phyloP scores from a whole-genome alignment of 176 grass and related monocot genomes.

The Bonia amplexicaulis region DNA sequence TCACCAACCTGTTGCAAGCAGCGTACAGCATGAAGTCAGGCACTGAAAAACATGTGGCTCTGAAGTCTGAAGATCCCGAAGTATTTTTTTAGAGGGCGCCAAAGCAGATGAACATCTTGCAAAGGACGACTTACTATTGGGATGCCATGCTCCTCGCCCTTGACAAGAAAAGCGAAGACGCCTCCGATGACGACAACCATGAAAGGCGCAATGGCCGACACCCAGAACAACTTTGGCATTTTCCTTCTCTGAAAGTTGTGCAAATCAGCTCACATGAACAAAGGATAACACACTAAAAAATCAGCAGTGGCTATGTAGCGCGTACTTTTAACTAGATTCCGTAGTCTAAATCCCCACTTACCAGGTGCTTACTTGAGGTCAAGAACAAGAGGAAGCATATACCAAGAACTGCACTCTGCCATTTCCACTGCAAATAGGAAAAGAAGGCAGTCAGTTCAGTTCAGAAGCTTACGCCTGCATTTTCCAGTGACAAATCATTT shows the following conservation, averaged over 20 bases:
- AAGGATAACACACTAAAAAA: not conserved
- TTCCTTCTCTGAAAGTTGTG: conserved; percentile 61
- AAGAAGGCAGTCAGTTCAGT: conserved; percentile 15
- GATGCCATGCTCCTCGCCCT: conserved; percentile 81
- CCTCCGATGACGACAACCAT: conserved; percentile 74
- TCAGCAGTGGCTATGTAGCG: not conserved
- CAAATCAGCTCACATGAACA: not conserved
- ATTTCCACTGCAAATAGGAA: conserved; percentile 67
- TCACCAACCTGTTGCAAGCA: conserved; percentile 62
- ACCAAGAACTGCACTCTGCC: conserved; percentile 81
- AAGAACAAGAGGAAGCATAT: conserved; percentile 69
- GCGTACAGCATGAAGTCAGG: not conserved
- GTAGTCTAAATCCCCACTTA: conserved; percentile 35
- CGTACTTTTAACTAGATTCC: not conserved
- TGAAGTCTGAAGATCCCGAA: not conserved
- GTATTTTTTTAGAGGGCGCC: not conserved
- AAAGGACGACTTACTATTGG: conserved; percentile 52
- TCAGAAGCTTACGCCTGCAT: conserved; percentile 22
- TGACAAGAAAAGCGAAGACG: conserved; percentile 70
- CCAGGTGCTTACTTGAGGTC: conserved; percentile 57
- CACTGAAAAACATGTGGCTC: not conserved
- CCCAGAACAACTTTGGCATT: conserved; percentile 74
- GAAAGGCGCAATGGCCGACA: conserved; percentile 80
- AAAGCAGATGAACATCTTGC: not conserved
- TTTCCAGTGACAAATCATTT: conserved; percentile 10